A percentile compares a stretch with the other conserved stretches of the same genome.
Conservation (phyloP, 2,329 filamentous ascomycete species). For the Fusarium sp. region DNA sequence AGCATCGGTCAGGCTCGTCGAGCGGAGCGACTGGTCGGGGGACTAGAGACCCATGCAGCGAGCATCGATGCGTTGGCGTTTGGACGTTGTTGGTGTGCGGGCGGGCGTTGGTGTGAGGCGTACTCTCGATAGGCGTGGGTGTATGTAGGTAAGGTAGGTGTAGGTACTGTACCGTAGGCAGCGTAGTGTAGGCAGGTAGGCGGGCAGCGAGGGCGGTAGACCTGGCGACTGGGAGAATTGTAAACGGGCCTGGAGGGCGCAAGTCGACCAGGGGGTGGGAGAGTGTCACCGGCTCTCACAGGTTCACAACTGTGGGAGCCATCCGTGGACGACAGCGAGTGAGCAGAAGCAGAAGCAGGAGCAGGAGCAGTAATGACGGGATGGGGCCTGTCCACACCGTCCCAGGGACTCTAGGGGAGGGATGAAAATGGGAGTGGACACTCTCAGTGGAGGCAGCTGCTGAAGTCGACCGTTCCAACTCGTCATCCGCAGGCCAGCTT, state of each 20-base stretch:
- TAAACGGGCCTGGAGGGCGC: constrained; percentile 17
- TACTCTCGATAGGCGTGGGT: constrained; percentile 38
- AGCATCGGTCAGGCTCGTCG: constrained; percentile 57
- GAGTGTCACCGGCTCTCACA: constrained; percentile 30
- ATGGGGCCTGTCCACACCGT: constrained; percentile 24
- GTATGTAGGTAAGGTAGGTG: constrained; percentile 2
- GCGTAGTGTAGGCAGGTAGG: not conserved
- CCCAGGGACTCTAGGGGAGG: constrained; percentile 32
- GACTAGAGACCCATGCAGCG: constrained; percentile 56
- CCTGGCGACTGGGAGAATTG: constrained; percentile 14
- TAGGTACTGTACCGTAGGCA: constrained; percentile 12
- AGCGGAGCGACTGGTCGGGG: constrained; percentile 55
- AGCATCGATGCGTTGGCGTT: constrained; percentile 60
- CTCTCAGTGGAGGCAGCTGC: constrained; percentile 21
- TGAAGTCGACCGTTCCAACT: constrained; percentile 27
- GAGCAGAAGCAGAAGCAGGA: constrained; percentile 1
- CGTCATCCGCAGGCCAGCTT: constrained; percentile 13
- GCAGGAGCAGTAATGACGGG: constrained; percentile 19
- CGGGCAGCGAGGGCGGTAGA: constrained; percentile 7
- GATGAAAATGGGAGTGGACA: constrained; percentile 31
- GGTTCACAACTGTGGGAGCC: constrained; percentile 31
- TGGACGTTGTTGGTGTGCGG: constrained; percentile 46
- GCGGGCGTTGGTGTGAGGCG: constrained; percentile 47
- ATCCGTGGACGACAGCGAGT: constrained; percentile 28
- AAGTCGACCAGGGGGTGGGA: constrained; percentile 26